Conservation (phyloP, 345 rosid genomes). For the Schrenkiella parvula region DNA sequence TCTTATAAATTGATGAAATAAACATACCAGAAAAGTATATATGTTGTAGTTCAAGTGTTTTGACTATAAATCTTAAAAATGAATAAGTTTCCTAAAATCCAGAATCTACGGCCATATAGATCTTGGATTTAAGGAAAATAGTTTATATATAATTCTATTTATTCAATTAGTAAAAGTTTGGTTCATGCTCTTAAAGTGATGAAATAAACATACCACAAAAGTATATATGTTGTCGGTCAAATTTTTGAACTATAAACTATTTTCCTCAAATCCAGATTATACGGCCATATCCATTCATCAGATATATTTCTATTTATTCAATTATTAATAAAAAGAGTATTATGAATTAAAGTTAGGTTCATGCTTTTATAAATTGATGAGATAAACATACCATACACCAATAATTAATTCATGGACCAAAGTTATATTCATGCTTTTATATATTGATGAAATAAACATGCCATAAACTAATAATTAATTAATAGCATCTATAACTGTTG, state of each 20-base stretch:
- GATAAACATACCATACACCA: not conserved
- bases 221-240: too few relatives aligned
- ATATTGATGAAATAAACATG: not conserved
- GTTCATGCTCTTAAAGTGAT: not conserved
- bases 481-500: too few relatives aligned
- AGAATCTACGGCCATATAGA: not conserved
- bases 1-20: not conserved
- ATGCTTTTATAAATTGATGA: not conserved
- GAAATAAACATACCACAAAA: not conserved
- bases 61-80: not conserved
- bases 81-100: not conserved
- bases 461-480: not conserved
- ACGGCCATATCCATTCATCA: not conserved
- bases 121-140: too few relatives aligned
- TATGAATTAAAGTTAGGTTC: not conserved
- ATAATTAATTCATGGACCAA: not conserved
- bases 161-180: not conserved
- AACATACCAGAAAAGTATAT: not conserved
- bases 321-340: not conserved
- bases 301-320: not conserved
- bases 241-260: too few relatives aligned
- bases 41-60: too few relatives aligned
- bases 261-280: not conserved
- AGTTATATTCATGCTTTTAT: not conserved
- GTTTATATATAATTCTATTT: not conserved